Conservation (phyloP, 352 stramenopile species). For the Thalassiosira livingstoniorum region DNA sequence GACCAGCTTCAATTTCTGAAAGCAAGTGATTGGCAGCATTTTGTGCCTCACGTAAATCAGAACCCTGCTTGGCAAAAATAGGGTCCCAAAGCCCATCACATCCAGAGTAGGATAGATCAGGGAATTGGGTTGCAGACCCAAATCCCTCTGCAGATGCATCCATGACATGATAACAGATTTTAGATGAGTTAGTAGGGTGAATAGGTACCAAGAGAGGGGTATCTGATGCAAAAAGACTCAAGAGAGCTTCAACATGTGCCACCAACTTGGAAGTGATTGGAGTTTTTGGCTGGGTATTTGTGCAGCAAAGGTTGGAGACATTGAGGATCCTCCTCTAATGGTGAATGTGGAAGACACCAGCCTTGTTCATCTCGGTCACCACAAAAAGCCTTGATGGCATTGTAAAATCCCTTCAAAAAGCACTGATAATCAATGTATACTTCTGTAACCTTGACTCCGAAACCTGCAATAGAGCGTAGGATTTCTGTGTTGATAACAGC, state of each 20-base stretch:
- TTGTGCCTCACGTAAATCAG: conserved; percentile 6
- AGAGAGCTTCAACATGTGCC: neutral
- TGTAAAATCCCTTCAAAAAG: conserved; percentile 29
- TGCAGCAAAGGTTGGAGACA: neutral
- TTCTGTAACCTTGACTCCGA: conserved; percentile 29
- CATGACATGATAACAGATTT: conserved; percentile 1
- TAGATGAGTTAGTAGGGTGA: neutral
- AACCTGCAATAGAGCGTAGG: conserved; percentile 35
- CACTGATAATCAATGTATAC: neutral
- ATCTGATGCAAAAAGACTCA: neutral
- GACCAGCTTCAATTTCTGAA: neutral
- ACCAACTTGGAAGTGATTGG: conserved; percentile 14
- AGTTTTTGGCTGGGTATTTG: neutral
- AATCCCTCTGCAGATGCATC: conserved; percentile 10
- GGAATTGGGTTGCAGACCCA: conserved; percentile 10
- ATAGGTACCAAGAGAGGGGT: neutral
- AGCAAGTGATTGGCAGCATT: conserved; percentile 4
- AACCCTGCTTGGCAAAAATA: neutral
- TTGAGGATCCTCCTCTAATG: neutral
- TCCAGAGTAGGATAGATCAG: neutral
- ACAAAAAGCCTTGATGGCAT: conserved; percentile 18
- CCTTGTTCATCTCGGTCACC: neutral
- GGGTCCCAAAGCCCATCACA: conserved; percentile 12
- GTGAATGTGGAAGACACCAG: conserved; percentile 6
- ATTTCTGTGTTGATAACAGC: conserved; percentile 21